These are phyloP conservation scores for Nematocida minor DNA, from an alignment of 371 early-diverging fungal species.

Conservation along the genomic window DNA sequence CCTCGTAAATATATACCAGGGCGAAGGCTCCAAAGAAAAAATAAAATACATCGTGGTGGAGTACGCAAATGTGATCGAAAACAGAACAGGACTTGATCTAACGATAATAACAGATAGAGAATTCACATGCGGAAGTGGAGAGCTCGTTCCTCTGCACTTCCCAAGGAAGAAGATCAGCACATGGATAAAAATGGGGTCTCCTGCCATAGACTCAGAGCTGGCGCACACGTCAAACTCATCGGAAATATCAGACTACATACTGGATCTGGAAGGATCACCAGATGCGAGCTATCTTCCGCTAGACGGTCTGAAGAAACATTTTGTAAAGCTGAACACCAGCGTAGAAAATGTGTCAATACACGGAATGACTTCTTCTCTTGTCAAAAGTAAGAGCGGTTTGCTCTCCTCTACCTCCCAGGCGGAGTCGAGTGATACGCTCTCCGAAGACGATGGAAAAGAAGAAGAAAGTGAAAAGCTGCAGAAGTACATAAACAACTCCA, in stretches of 20 bases:
- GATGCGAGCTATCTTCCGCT: constrained; percentile 48
- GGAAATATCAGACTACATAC: background rate
- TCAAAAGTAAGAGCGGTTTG: background rate
- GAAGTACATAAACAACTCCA: background rate
- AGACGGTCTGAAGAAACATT: constrained; percentile 45
- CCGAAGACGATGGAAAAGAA: background rate
- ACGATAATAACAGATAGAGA: constrained; percentile 42
- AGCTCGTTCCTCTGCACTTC: constrained; percentile 36
- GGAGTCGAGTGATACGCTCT: background rate
- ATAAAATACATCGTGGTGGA: constrained; percentile 40
- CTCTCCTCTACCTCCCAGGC: background rate
- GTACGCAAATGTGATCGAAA: constrained; percentile 30
- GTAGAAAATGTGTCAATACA: too few relatives aligned
- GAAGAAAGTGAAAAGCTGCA: background rate
- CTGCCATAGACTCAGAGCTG: background rate
- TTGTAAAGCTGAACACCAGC: constrained; percentile 17
- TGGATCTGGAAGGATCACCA: constrained; percentile 8
- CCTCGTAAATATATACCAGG: constrained; percentile 26
- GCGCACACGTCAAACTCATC: background rate
- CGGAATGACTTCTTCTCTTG: background rate
- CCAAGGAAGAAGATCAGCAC: constrained; percentile 24
- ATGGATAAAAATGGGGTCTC: constrained; percentile 30
- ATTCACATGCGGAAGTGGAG: constrained; percentile 10
- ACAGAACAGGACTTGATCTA: constrained; percentile 32
- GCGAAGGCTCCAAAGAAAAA: constrained; percentile 41